phyloP scores from a whole-genome alignment of 139 green algal genomes.

The Chlorella vulgaris region DNA sequence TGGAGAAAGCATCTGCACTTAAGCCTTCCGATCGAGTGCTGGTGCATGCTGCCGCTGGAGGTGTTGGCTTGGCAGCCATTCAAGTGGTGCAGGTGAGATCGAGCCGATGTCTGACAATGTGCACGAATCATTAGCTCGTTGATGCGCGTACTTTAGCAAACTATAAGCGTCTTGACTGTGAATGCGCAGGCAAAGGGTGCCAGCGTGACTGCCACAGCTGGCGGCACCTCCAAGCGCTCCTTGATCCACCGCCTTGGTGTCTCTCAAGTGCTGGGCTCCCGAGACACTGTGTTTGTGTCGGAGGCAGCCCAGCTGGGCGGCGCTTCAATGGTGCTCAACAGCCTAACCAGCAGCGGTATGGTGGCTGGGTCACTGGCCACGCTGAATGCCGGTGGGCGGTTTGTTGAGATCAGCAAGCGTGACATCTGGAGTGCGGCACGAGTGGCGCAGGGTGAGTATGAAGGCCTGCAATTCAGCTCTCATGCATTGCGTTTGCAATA shows the following conservation, averaged over 20 bases:
- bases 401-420: constrained; percentile 92
- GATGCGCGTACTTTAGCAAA: not conserved
- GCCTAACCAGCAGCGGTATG: constrained; percentile 85
- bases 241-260: constrained; percentile 67
- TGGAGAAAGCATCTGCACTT: constrained; percentile 48
- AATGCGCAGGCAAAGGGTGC: constrained; percentile 32
- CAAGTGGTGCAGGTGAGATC: constrained; percentile 49
- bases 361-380: constrained; percentile 71
- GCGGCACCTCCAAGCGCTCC: constrained; percentile 71
- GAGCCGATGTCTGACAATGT: too few relatives aligned
- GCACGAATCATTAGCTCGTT: too few relatives aligned
- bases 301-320: constrained; percentile 15
- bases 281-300: constrained; percentile 64
- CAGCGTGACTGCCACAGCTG: constrained; percentile 64
- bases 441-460: constrained; percentile 49
- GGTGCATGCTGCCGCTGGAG: constrained; percentile 80
- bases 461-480: not conserved
- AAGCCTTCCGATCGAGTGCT: constrained; percentile 57
- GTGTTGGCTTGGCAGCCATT: constrained; percentile 80
- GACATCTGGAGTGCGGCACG: constrained; percentile 80
- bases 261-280: constrained; percentile 47
- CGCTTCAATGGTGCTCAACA: constrained; percentile 73
- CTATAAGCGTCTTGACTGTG: not conserved
- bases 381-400: constrained; percentile 54
- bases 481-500: not conserved